Percentiles rank a stretch among this genome's conserved stretches.
Evolutionary conservation across 345 rosid genomes (phyloP).

Genomic region (Acer campestre): DNA sequence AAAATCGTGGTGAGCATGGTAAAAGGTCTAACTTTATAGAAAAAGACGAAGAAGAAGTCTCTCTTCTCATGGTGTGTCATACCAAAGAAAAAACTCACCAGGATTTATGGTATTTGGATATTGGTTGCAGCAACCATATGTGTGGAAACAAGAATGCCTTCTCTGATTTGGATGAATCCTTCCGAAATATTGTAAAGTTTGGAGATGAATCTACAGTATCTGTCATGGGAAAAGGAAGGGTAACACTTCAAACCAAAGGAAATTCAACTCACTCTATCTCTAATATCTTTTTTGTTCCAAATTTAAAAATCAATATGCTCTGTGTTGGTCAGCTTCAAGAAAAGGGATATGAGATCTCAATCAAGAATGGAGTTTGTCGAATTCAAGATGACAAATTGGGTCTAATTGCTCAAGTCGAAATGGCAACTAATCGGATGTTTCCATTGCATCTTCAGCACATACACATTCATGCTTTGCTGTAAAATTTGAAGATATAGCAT

Average conservation of each 20-base stretch:
- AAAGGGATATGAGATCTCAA: no score
- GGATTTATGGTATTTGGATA: background rate
- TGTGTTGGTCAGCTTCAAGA: no score
- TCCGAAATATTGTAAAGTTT: background rate
- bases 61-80: background rate
- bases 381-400: no score
- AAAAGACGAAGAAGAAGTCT: slow-evolving; percentile 1
- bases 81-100: background rate
- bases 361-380: no score
- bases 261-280: no score
- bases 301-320: no score
- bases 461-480: no score
- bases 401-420: no score
- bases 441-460: background rate
- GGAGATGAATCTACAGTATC: slow-evolving; percentile 4
- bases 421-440: background rate
- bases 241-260: background rate
- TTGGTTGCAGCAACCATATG: background rate
- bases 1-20: background rate
- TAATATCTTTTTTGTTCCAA: no score
- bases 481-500: no score
- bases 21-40: background rate
- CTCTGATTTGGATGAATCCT: background rate
- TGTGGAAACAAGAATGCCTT: background rate
- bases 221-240: slow-evolving; percentile 3